These are phyloP conservation scores for Colletotrichum musicola DNA, from an alignment of 2,329 filamentous ascomycete species.

Conservation along the genomic window DNA sequence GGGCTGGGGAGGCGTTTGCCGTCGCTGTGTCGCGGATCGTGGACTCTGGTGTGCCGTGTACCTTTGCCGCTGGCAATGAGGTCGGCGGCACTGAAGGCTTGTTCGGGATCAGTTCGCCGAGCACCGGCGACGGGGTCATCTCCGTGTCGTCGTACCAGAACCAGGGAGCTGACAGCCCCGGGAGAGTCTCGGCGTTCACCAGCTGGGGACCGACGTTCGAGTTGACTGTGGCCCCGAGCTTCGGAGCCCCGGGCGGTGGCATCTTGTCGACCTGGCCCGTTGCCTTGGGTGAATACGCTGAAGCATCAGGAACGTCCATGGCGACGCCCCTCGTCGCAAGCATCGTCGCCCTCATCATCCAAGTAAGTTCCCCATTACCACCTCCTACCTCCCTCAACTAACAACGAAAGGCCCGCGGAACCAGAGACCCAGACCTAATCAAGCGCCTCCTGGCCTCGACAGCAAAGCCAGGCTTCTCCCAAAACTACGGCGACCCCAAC, in stretches of 20 bases:
- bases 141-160: constrained; percentile 66
- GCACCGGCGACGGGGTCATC: constrained; percentile 61
- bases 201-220: constrained; percentile 75
- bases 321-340: constrained; percentile 68
- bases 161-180: constrained; percentile 10
- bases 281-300: constrained; percentile 61
- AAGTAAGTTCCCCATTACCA: constrained; percentile 47
- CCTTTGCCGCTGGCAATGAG: constrained; percentile 65
- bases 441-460: constrained; percentile 64
- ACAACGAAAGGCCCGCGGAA: constrained; percentile 51
- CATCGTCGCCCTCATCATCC: constrained; percentile 65
- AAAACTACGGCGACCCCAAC: neutral
- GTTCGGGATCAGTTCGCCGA: constrained; percentile 63
- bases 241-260: constrained; percentile 66
- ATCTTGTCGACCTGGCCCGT: constrained; percentile 70
- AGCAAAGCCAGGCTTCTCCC: constrained; percentile 57
- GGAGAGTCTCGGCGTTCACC: constrained; percentile 53
- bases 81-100: constrained; percentile 54
- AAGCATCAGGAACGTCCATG: constrained; percentile 72
- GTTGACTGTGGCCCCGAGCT: constrained; percentile 67
- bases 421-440: constrained; percentile 60
- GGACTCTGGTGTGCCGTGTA: constrained; percentile 64
- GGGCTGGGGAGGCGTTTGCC: constrained; percentile 64
- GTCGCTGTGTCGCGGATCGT: constrained; percentile 65
- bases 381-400: neutral